Conservation (phyloP, 2,329 filamentous ascomycete species). For the Xylariaceae sp. region DNA sequence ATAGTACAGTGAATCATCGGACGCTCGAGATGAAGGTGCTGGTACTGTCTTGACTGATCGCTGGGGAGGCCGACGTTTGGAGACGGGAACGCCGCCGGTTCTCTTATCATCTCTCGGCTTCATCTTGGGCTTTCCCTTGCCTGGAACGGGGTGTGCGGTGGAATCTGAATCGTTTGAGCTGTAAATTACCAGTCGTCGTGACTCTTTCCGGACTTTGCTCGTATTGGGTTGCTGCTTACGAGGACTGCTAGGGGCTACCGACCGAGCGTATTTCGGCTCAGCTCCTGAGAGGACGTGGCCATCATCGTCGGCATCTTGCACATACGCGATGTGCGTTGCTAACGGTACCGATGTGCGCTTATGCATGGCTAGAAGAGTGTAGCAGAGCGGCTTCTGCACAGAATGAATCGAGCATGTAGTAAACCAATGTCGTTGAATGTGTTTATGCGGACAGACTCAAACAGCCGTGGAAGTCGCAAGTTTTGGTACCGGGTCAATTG, state of each 20-base stretch:
- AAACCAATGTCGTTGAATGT: conserved; percentile 5
- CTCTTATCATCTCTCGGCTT: conserved; percentile 32
- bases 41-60: conserved; percentile 38
- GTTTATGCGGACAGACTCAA: conserved; percentile 14
- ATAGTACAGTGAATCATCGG: conserved; percentile 38
- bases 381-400: conserved; percentile 11
- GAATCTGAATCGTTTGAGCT: conserved; percentile 33
- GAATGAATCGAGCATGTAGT: conserved; percentile 21
- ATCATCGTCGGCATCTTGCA: conserved; percentile 49
- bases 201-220: conserved; percentile 42
- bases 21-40: conserved; percentile 30
- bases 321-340: conserved; percentile 35
- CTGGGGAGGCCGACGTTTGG: conserved; percentile 30
- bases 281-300: conserved; percentile 39
- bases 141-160: conserved; percentile 34
- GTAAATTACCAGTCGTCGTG: conserved; percentile 36
- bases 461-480: neutral
- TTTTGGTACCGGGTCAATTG: conserved; percentile 4
- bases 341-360: conserved; percentile 32
- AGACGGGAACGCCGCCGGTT: conserved; percentile 22
- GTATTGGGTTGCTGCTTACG: conserved; percentile 49
- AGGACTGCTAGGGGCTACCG: conserved; percentile 40
- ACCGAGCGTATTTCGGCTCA: conserved; percentile 42
- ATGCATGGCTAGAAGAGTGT: conserved; percentile 36
- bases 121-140: conserved; percentile 22